Base-by-base conservation (phyloP, 306 rosid species). In the Mimosa bimucronata region DNA sequence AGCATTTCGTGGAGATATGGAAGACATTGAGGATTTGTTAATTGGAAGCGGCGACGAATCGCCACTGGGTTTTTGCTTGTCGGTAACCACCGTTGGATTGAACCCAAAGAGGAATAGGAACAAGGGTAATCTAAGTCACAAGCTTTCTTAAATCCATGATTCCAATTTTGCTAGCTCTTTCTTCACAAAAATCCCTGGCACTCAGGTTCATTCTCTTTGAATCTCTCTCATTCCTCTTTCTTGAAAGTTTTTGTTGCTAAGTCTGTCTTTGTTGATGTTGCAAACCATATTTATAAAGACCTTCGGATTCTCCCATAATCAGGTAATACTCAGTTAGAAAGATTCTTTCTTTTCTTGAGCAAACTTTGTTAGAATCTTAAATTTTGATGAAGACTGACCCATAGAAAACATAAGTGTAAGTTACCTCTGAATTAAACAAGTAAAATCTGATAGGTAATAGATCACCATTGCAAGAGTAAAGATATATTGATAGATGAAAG, bases 231-330 rank as follows among this genome's bases (percentile, higher is more conserved):
- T 11, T 12, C 25, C 26, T 26, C 68, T 28, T 8, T 6, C 13
- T 38, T 67, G 10, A 41, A n/a, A n/a, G n/a, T 34, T 34, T 34
- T 34, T 0, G 38, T 34, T 34, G 40, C 18, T n/a, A 11, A 16
- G 19, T 64, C 11, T 58, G 55, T 41, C 9, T 38, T 25, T 31
- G 1, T 61, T 70, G 77, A 38, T 84, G 37, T 44, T 31, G 79
- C 88, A 94, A 94, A 87, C 91, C 31, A 94, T 94, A 60, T 94
- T 73, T 84, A 91, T 94, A 23, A 94, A 94, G 84, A 94, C 98
- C 69, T 94, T 94, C 73, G 98, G 98, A 38, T 94, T 97, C 85
- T 94, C 98, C 13, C 98, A 94, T 81, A 94, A 94, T 79, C 98
- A 94, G 94, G 98, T 65, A 77, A 44, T 58, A 30, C 37, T 57